Percentiles rank a stretch among this genome's conserved stretches.
These are phyloP conservation scores for Aspergillus kassunensis DNA, from an alignment of 495 filamentous ascomycete species.

Conservation along the genomic window DNA sequence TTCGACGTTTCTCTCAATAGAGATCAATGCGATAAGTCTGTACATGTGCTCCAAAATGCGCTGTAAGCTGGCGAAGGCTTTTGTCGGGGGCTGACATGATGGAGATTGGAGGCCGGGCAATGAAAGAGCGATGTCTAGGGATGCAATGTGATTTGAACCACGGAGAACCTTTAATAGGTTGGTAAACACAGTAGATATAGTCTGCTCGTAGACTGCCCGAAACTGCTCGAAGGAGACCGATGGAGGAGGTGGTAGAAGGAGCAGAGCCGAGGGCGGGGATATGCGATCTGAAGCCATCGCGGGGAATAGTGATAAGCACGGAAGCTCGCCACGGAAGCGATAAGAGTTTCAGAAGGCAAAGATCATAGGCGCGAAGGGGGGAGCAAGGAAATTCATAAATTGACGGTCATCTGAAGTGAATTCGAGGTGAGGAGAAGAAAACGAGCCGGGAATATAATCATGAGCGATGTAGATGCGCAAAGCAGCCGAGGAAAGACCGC, in stretches of 20 bases:
- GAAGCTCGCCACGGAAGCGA: constrained; percentile 5
- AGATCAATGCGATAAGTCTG: constrained; percentile 65
- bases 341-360: neutral
- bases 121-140: constrained; percentile 43
- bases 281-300: constrained; percentile 25
- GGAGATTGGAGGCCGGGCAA: constrained; percentile 39
- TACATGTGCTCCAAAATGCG: constrained; percentile 72
- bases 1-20: constrained; percentile 56
- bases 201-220: constrained; percentile 37
- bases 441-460: neutral
- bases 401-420: no score
- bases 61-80: constrained; percentile 61
- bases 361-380: neutral
- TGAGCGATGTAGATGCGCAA: neutral
- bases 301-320: constrained; percentile 9
- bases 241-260: constrained; percentile 47
- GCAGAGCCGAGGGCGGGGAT: constrained; percentile 32
- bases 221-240: constrained; percentile 35
- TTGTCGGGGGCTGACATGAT: constrained; percentile 43
- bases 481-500: constrained; percentile 7
- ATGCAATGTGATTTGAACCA: constrained; percentile 26
- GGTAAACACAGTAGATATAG: constrained; percentile 31
- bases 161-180: constrained; percentile 27
- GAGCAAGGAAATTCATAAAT: neutral
- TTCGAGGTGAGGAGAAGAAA: neutral